Evolutionary conservation across 345 rosid species (phyloP).

Genomic region (Arabis alpina): DNA sequence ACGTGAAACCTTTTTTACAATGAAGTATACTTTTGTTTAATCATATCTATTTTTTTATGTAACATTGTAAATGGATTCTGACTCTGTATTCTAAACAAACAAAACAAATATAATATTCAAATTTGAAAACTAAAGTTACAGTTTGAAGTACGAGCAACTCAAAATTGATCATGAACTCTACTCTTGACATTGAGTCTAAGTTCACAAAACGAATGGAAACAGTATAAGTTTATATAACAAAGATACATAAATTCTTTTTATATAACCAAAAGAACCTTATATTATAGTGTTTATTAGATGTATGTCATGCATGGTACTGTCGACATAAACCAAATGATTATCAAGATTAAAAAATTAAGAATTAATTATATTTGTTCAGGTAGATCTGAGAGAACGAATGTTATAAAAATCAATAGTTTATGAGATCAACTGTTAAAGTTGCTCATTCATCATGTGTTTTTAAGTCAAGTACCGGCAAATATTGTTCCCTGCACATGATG

Average conservation of each 20-base stretch:
- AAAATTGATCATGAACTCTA: slow-evolving; percentile 6
- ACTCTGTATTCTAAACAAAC: too few species aligned
- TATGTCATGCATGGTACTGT: slow-evolving; percentile 28
- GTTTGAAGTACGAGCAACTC: too few species aligned
- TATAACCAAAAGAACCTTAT: neutral
- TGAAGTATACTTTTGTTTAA: too few species aligned
- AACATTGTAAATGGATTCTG: too few species aligned
- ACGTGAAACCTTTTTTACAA: too few species aligned
- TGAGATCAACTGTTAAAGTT: slow-evolving; percentile 9
- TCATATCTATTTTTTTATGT: too few species aligned
- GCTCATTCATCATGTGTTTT: slow-evolving; percentile 31
- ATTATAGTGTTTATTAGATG: neutral
- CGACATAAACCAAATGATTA: slow-evolving; percentile 7
- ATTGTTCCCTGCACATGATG: slow-evolving; percentile 41
- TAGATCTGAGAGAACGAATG: slow-evolving; percentile 30
- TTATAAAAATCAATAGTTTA: slow-evolving; percentile 3
- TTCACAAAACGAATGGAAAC: neutral
- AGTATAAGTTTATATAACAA: neutral
- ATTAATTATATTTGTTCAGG: slow-evolving; percentile 31
- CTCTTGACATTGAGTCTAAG: slow-evolving; percentile 6
- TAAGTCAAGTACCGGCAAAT: slow-evolving; percentile 27
- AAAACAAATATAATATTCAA: too few species aligned
- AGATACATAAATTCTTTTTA: neutral
- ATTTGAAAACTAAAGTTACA: too few species aligned
- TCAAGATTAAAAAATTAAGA: too few species aligned